A percentile compares a stretch with the other conserved stretches of the same genome.
Evolutionary conservation across 2,329 filamentous ascomycete genomes (phyloP).

Genomic region (Neoascochyta sp.): DNA sequence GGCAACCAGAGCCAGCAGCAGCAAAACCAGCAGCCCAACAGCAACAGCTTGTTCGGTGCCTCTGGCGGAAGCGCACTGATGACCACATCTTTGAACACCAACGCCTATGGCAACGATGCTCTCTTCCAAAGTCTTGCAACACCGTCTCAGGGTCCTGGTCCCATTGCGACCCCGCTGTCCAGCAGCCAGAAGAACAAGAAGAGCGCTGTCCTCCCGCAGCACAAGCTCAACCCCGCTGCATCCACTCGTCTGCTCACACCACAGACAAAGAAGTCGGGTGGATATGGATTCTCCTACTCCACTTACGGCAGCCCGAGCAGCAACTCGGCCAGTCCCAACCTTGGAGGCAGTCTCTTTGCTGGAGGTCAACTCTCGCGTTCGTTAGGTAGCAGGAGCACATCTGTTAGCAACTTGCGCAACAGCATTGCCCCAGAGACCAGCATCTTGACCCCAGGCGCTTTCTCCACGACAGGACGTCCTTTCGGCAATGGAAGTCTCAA

Average conservation of each 20-base stretch:
- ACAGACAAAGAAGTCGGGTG: conserved; percentile 62
- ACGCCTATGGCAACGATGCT: conserved; percentile 84
- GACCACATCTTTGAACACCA: conserved; percentile 59
- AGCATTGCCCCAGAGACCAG: conserved; percentile 81
- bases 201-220: conserved; percentile 75
- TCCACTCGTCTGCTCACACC: conserved; percentile 78
- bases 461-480: conserved; percentile 59
- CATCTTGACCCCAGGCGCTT: conserved; percentile 79
- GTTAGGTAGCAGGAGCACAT: conserved; percentile 76
- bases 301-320: conserved; percentile 80
- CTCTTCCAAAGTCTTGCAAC: conserved; percentile 73
- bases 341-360: conserved; percentile 50
- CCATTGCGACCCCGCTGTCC: conserved; percentile 83
- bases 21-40: conserved; percentile 37
- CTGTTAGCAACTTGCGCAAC: conserved; percentile 78
- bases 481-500: conserved; percentile 61
- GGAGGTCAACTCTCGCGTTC: conserved; percentile 64
- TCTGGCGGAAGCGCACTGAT: conserved; percentile 48
- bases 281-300: conserved; percentile 90
- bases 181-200: conserved; percentile 73
- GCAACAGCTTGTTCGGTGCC: conserved; percentile 52
- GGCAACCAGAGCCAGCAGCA: conserved; percentile 42
- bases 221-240: conserved; percentile 79
- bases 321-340: conserved; percentile 58
- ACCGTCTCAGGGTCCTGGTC: conserved; percentile 71